Evolutionary conservation across 805 yeast genomes (phyloP).

Genomic region (Wickerhamiella brachini): DNA sequence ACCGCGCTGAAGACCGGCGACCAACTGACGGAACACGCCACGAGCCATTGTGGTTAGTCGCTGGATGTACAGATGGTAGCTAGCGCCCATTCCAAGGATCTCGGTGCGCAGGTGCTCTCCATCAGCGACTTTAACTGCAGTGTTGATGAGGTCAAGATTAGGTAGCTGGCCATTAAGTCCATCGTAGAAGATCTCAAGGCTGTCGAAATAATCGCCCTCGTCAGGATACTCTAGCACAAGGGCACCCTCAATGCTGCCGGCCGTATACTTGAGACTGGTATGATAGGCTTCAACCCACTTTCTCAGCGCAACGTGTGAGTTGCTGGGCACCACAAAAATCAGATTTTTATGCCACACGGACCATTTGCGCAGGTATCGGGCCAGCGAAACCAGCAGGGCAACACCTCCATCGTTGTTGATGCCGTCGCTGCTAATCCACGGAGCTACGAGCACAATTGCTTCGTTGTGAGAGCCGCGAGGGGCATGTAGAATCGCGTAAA

Average conservation of each 20-base stretch:
- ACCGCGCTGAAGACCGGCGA: slow-evolving; percentile 50
- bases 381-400: slow-evolving; percentile 55
- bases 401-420: slow-evolving; percentile 67
- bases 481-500: slow-evolving; percentile 78
- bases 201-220: slow-evolving; percentile 52
- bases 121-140: slow-evolving; percentile 57
- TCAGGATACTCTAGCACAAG: slow-evolving; percentile 68
- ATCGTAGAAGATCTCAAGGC: slow-evolving; percentile 60
- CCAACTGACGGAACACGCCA: slow-evolving; percentile 56
- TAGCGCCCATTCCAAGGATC: slow-evolving; percentile 36
- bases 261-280: slow-evolving; percentile 67
- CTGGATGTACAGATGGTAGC: slow-evolving; percentile 30
- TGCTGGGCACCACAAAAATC: slow-evolving; percentile 68
- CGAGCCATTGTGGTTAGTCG: slow-evolving; percentile 45
- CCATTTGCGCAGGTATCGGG: slow-evolving; percentile 71
- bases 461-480: slow-evolving; percentile 96
- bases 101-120: slow-evolving; percentile 65
- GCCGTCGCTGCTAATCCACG: slow-evolving; percentile 63
- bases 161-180: slow-evolving; percentile 96
- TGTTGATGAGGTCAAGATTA: slow-evolving; percentile 75
- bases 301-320: slow-evolving; percentile 53
- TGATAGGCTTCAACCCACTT: slow-evolving; percentile 94
- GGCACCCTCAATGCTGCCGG: slow-evolving; percentile 90
- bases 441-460: slow-evolving; percentile 80
- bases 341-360: slow-evolving; percentile 94